Conservation (phyloP, 2,329 filamentous ascomycete genomes). For the Colletotrichum limetticola region DNA sequence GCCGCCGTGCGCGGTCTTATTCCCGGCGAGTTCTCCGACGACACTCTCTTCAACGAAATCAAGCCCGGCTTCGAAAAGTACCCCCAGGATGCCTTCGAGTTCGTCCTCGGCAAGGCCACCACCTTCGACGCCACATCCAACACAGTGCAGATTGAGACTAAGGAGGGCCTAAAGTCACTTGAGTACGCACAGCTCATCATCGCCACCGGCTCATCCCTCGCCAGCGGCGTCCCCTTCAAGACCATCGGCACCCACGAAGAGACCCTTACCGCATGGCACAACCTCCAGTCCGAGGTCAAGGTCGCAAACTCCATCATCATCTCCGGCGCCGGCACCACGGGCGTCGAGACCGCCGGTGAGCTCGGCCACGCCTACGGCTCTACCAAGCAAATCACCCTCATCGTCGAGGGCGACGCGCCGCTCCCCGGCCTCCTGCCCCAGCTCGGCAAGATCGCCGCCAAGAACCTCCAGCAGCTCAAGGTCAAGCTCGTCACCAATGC, state of each 20-base stretch:
- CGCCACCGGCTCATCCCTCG: slow-evolving; percentile 62
- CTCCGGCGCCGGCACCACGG: slow-evolving; percentile 51
- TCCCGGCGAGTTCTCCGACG: slow-evolving; percentile 56
- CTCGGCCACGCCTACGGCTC: slow-evolving; percentile 45
- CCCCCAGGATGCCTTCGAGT: slow-evolving; percentile 59
- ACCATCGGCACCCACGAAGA: slow-evolving; percentile 56
- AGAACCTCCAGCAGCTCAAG: slow-evolving; percentile 54
- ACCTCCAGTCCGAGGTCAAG: slow-evolving; percentile 40
- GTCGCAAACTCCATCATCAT: slow-evolving; percentile 48
- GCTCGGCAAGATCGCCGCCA: slow-evolving; percentile 51
- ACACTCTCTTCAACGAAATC: slow-evolving; percentile 50
- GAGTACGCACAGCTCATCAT: slow-evolving; percentile 64
- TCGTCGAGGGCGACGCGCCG: slow-evolving; percentile 32
- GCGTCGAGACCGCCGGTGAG: slow-evolving; percentile 51
- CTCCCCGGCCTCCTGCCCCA: slow-evolving; percentile 35
- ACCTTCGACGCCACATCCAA: slow-evolving; percentile 53
- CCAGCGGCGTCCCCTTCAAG: slow-evolving; percentile 59
- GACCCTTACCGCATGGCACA: slow-evolving; percentile 48
- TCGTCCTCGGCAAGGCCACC: slow-evolving; percentile 60
- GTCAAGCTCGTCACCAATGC: slow-evolving; percentile 54
- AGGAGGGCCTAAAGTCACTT: slow-evolving; percentile 49
- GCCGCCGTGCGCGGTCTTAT: slow-evolving; percentile 60
- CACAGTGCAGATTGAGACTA: slow-evolving; percentile 52
- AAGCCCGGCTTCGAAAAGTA: slow-evolving; percentile 60
- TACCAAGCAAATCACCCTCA: slow-evolving; percentile 41